Percentiles rank a stretch among this genome's conserved stretches.
phyloP scores from a whole-genome alignment of 2,329 filamentous ascomycete species.

The Nothophoma quercina region DNA sequence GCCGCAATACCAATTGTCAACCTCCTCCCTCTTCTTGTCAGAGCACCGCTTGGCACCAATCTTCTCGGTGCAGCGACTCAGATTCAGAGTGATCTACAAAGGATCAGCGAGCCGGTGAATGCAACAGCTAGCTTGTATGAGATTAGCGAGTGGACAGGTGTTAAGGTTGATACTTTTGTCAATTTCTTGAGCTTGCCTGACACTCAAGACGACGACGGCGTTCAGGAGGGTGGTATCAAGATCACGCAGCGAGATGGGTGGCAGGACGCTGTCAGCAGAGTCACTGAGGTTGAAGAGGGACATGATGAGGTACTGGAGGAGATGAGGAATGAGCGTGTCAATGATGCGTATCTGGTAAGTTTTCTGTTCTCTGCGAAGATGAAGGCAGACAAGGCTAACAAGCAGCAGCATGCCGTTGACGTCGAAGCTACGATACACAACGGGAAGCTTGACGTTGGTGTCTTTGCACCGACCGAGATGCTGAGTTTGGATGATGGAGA shows the following conservation, averaged over 20 bases:
- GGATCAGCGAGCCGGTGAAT: conserved; percentile 65
- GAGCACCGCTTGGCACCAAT: conserved; percentile 31
- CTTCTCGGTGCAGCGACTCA: conserved; percentile 62
- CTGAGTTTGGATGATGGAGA: conserved; percentile 49
- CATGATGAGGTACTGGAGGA: conserved; percentile 26
- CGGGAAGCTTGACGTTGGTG: conserved; percentile 60
- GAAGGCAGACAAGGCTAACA: conserved; percentile 16
- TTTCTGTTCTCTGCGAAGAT: too few relatives aligned
- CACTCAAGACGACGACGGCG: conserved; percentile 20
- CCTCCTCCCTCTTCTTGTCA: conserved; percentile 74
- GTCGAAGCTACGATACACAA: conserved; percentile 61
- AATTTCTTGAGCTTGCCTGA: conserved; percentile 75
- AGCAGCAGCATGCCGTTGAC: conserved; percentile 60
- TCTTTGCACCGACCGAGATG: conserved; percentile 59
- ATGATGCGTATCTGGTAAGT: conserved; percentile 51
- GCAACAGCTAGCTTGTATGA: conserved; percentile 72
- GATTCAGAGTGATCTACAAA: conserved; percentile 73
- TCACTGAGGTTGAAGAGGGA: conserved; percentile 12
- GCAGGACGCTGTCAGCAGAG: conserved; percentile 29
- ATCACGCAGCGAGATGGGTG: conserved; percentile 30
- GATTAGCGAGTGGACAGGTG: conserved; percentile 76
- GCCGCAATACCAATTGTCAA: conserved; percentile 76
- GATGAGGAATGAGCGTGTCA: conserved; percentile 33
- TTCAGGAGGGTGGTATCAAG: conserved; percentile 15
- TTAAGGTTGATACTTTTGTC: conserved; percentile 75